Evolutionary conservation across 139 green algal species (phyloP), one percentile per base, ranked within the genome.

Genomic region (Chlamydomonas eustigma): DNA sequence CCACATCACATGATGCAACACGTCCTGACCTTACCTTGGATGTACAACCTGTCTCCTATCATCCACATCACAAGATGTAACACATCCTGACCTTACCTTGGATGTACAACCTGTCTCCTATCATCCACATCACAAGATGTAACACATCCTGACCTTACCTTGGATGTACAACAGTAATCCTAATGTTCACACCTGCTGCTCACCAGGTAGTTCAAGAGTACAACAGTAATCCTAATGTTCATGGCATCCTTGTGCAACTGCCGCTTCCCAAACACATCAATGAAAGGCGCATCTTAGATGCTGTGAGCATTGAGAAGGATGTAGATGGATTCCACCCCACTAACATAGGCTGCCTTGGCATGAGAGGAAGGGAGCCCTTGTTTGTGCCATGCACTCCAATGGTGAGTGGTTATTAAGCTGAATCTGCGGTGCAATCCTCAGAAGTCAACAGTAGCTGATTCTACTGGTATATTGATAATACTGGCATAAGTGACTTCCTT

Each of bases 171-270:
- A n/a, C n/a, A n/a, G n/a, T n/a, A n/a, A n/a, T n/a, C n/a, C n/a
- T n/a, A n/a, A n/a, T n/a, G n/a, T n/a, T n/a, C n/a, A n/a, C 18
- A 28, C 18, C 18, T 58, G 44, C 24, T 35, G 25, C 58, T 37
- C 58, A 22, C 58, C 73, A 92, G 81, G 91, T 93, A 31, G 93
- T 98, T 28, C 78, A 64, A 6, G 84, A 78, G 4, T 96, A 93
- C 81, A 97, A 97, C 58, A 88, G 86, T 38, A 83, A 98, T 86
- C 84, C 86, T 22, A 77, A 72, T 25, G 88, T 98, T 25, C 91
- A 99, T 81, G 95, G 95, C 67, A 96, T 99, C 72, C 86, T 99
- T 36, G 91, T 99, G 50, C 95, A 99, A 78, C 83, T 90, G 75
- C 94, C 94, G 22, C 85, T 99, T 50, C 95, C 95, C 3, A 88